Percentiles rank a stretch among this genome's conserved stretches.
These are phyloP conservation scores for Globisporangium mamillatum DNA, from an alignment of 352 stramenopile genomes.

Conservation along the genomic window DNA sequence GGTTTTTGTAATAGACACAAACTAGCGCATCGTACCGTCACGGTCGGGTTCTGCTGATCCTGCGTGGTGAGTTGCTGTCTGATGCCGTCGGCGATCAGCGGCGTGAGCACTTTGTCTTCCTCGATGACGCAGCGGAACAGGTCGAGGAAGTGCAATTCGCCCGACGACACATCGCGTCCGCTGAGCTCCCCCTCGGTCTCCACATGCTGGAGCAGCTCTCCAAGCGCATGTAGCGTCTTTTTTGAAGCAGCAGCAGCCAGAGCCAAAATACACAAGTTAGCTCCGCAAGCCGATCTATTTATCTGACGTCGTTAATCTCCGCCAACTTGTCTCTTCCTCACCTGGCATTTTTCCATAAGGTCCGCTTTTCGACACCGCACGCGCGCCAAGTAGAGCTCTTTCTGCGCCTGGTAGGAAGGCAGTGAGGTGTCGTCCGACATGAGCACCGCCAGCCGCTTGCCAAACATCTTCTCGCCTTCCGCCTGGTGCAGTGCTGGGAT, in stretches of 20 bases:
- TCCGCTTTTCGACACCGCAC: conserved; percentile 56
- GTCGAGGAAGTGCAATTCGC: conserved; percentile 66
- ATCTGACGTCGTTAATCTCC: too few species aligned
- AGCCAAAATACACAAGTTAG: neutral
- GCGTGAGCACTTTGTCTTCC: conserved; percentile 58
- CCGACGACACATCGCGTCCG: conserved; percentile 41
- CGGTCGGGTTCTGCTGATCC: conserved; percentile 41
- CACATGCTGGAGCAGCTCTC: conserved; percentile 43
- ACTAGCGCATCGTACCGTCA: conserved; percentile 31
- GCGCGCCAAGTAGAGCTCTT: conserved; percentile 56
- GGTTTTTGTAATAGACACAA: neutral
- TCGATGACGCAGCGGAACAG: conserved; percentile 70
- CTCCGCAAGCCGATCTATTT: too few species aligned
- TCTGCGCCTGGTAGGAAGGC: conserved; percentile 50
- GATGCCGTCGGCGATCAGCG: conserved; percentile 54
- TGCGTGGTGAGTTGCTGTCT: conserved; percentile 31
- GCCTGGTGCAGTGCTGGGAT: conserved; percentile 36
- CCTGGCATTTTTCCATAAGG: conserved; percentile 56
- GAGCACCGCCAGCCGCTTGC: conserved; percentile 45
- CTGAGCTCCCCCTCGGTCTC: conserved; percentile 41
- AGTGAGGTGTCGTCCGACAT: conserved; percentile 50
- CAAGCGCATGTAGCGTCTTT: conserved; percentile 50
- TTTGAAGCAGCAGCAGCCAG: too few species aligned
- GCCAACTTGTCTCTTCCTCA: neutral
- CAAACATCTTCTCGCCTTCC: conserved; percentile 63